Percentiles rank a stretch among this genome's conserved stretches.
Conservation (phyloP, 1,139 yeast species). For the Candida pseudoviswanathii region DNA sequence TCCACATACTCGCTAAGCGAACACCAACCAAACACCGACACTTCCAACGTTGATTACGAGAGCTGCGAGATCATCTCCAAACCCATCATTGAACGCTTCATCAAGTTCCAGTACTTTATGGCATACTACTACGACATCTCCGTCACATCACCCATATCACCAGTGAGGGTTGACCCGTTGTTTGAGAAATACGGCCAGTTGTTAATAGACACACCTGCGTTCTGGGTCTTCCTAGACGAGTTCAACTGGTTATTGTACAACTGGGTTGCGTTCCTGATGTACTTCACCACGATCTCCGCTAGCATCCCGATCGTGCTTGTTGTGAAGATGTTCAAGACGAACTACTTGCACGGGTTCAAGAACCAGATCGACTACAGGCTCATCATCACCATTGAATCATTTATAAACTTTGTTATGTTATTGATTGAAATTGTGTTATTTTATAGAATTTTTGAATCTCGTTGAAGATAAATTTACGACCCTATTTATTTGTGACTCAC, state of each 20-base stretch:
- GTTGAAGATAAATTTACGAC: neutral
- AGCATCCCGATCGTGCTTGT: slow-evolving; percentile 9
- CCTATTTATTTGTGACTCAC: neutral
- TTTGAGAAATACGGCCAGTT: slow-evolving; percentile 18
- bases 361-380: slow-evolving; percentile 10
- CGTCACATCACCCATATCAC: slow-evolving; percentile 9
- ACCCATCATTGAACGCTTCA: slow-evolving; percentile 13
- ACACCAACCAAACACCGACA: neutral
- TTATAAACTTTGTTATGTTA: slow-evolving; percentile 6
- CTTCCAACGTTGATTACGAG: slow-evolving; percentile 1
- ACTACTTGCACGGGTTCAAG: slow-evolving; percentile 18
- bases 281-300: neutral
- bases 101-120: slow-evolving; percentile 22
- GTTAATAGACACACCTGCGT: slow-evolving; percentile 11
- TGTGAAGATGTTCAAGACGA: slow-evolving; percentile 21
- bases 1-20: slow-evolving; percentile 13
- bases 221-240: slow-evolving; percentile 15
- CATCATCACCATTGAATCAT: slow-evolving; percentile 9
- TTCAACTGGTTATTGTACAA: slow-evolving; percentile 11
- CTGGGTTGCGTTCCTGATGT: slow-evolving; percentile 3
- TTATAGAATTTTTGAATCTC: slow-evolving; percentile 1
- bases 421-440: slow-evolving; percentile 1
- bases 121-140: slow-evolving; percentile 23
- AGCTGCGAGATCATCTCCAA: neutral
- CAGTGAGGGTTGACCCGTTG: slow-evolving; percentile 16